Evolutionary conservation across 306 rosid species (phyloP), one percentile per base, ranked within the genome.

Genomic region (Sicyos edulis): DNA sequence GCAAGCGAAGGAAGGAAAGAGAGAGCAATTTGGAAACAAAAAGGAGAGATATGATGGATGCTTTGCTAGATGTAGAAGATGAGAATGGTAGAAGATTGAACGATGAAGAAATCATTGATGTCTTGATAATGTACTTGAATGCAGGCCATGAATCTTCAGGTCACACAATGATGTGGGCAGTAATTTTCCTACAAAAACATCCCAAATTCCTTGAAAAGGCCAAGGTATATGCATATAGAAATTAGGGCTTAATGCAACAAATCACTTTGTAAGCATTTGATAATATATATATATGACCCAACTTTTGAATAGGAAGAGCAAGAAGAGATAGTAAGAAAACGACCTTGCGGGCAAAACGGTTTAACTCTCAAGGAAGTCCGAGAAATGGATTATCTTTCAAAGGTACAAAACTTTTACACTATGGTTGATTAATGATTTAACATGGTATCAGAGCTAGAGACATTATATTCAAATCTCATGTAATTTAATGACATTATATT

Each of bases 81-180:
- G 96, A 88, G 22, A 81, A 82, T 76, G 93, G 98, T 19, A 80
- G 87, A 72, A 90, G 79, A 53, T 67, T 92, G 70, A 37, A 62
- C 2, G 89, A 92, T 69, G 93, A 84, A 16, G 89, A 84, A 19
- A 84, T 92, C 40, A 90, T 92, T 54, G 96, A 92, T 76, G 62
- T 90, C 47, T 76, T 92, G 83, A 13, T 92, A 40, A 92, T 92
- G 98, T 92, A 92, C 80, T 78, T 92, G 81, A 92, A 92, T 59
- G 98, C 96, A 0, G 98, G 98, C 42, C 98, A 92, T 75, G 98
- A 92, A 52, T 92, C 98, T 77, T 92, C 96, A 0, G 98, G 96
- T 5, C 98, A 92, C 70, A 92, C 77, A 13, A 86, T 90, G 2
- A 90, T 92, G 98, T 92, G 98, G 98, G 83, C 96, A 3, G 64